A percentile compares a stretch with the other conserved stretches of the same genome.
These are phyloP conservation scores for Acanthamoeba castellanii DNA, from an alignment of 208 protist genomes.

Conservation along the genomic window DNA sequence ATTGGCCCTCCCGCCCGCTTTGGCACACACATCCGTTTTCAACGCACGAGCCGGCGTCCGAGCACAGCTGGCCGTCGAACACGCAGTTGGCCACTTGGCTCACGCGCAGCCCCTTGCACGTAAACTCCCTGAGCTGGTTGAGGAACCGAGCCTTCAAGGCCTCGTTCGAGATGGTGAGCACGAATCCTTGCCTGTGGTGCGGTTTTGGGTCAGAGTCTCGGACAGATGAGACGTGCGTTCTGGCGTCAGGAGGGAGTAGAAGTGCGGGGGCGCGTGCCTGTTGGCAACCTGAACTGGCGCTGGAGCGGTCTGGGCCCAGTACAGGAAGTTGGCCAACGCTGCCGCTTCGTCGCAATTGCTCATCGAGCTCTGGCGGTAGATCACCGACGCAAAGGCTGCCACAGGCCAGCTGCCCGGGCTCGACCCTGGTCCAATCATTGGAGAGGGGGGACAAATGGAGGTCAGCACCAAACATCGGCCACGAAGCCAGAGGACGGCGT, in stretches of 20 bases:
- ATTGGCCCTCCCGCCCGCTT: background rate
- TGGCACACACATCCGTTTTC: background rate
- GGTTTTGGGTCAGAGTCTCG: background rate
- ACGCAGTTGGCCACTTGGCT: slow-evolving; percentile 9
- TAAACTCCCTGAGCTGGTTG: slow-evolving; percentile 4
- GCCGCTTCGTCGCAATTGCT: background rate
- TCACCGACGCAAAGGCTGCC: background rate
- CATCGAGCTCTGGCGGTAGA: background rate
- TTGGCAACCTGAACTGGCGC: background rate
- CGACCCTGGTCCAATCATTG: background rate
- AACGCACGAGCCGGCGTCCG: background rate
- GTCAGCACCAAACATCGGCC: background rate
- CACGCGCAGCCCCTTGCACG: background rate
- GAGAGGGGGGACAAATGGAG: background rate
- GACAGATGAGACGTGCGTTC: too few relatives aligned
- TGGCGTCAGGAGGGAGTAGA: background rate
- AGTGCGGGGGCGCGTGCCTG: background rate
- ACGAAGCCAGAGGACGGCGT: too few relatives aligned
- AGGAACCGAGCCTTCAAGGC: background rate
- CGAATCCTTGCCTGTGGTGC: background rate
- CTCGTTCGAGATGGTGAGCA: background rate
- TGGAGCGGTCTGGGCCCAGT: background rate
- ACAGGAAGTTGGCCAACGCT: background rate
- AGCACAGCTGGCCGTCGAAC: background rate
- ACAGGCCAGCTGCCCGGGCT: background rate